Evolutionary conservation across 345 rosid genomes (phyloP).

Genomic region (Lepidium didymum): DNA sequence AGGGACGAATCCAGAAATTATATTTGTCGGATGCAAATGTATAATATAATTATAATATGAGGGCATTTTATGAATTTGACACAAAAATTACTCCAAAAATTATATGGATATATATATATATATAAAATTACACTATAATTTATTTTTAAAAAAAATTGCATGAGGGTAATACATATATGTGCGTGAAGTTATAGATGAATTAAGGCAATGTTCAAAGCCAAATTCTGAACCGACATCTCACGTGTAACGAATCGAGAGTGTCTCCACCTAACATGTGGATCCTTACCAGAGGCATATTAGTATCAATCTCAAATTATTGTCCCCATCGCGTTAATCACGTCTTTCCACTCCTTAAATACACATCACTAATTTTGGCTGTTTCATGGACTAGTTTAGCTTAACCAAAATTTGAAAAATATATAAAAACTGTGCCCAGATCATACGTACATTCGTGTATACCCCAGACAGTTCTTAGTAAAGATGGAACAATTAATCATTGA

Average conservation of each 20-base stretch:
- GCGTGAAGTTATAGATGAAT: neutral
- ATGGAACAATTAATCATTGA: neutral
- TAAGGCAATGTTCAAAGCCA: slow-evolving; percentile 4
- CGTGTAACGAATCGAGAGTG: slow-evolving; percentile 21
- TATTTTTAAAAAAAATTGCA: too few species aligned
- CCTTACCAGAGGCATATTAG: slow-evolving; percentile 17
- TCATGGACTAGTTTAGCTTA: neutral
- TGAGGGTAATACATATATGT: too few species aligned
- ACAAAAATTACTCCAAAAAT: too few species aligned
- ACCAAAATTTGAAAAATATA: neutral
- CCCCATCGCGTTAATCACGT: neutral
- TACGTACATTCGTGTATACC: neutral
- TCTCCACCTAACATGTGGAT: slow-evolving; percentile 26
- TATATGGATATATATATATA: too few species aligned
- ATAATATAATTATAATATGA: too few species aligned
- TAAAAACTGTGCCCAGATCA: neutral
- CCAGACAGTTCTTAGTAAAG: neutral
- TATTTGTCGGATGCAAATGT: too few species aligned
- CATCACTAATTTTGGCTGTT: neutral
- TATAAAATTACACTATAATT: too few species aligned
- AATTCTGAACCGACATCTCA: slow-evolving; percentile 29
- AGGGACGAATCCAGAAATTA: too few species aligned
- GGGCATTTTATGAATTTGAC: too few species aligned
- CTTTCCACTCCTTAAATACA: neutral
- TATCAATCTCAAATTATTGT: slow-evolving; percentile 13